These are phyloP conservation scores for Allomyces macrogynus DNA, from an alignment of 192 early-diverging fungal genomes.

Conservation along the genomic window DNA sequence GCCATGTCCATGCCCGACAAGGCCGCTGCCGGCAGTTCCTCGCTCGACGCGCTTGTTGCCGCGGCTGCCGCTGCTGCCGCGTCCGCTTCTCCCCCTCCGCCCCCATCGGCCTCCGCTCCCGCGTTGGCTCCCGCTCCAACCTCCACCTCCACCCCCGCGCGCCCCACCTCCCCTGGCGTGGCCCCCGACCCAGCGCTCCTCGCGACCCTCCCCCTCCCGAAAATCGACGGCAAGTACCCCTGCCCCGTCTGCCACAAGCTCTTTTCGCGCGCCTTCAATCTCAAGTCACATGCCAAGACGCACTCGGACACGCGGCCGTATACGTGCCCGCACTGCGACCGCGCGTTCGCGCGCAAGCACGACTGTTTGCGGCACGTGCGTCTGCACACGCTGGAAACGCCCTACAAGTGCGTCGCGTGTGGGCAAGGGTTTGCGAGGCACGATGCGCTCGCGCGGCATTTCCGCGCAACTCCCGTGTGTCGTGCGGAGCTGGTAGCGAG, in stretches of 20 bases:
- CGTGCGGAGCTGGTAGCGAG: too few species aligned
- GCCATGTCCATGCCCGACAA: too few species aligned
- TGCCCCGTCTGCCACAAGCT: slow-evolving; percentile 39
- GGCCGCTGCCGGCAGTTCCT: too few species aligned
- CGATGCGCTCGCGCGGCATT: slow-evolving; percentile 56
- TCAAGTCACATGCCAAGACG: slow-evolving; percentile 51
- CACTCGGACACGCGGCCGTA: slow-evolving; percentile 41
- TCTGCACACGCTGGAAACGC: slow-evolving; percentile 53
- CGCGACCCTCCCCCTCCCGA: too few species aligned
- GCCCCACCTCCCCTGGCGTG: too few species aligned
- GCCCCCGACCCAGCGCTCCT: too few species aligned
- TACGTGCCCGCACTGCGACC: slow-evolving; percentile 33
- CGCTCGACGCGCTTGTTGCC: too few species aligned
- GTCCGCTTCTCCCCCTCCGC: too few species aligned
- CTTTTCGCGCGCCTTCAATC: slow-evolving; percentile 64
- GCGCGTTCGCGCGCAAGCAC: slow-evolving; percentile 54
- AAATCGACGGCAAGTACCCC: slow-evolving; percentile 13
- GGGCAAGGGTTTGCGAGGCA: slow-evolving; percentile 57
- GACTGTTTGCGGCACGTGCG: slow-evolving; percentile 54
- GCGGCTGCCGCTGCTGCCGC: too few species aligned
- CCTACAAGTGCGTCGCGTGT: slow-evolving; percentile 50
- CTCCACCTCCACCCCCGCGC: too few species aligned
- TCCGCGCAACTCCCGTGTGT: slow-evolving; percentile 15
- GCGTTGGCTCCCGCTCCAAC: too few species aligned
- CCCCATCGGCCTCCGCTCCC: too few species aligned